Percentiles rank a stretch among this genome's conserved stretches.
Evolutionary conservation across 1,284 basidiomycete genomes (phyloP).

Genomic region (Irpex sp.): DNA sequence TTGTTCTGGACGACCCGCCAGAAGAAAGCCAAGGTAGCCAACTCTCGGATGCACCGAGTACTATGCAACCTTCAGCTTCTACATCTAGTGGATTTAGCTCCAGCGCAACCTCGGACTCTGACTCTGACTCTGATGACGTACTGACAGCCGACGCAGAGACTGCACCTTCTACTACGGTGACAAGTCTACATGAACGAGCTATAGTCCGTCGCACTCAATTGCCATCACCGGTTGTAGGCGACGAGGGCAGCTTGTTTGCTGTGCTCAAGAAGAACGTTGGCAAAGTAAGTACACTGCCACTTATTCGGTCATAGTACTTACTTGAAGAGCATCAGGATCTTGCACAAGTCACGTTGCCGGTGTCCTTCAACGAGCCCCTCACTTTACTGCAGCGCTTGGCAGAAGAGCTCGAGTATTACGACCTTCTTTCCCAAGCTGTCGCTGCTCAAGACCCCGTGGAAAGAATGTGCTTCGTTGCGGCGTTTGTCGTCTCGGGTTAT

Average conservation of each 20-base stretch:
- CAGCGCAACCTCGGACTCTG: constrained; percentile 23
- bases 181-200: constrained; percentile 20
- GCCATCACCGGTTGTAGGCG: constrained; percentile 64
- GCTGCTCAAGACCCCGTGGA: constrained; percentile 60
- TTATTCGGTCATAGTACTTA: neutral
- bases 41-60: constrained; percentile 27
- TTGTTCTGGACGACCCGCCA: constrained; percentile 50
- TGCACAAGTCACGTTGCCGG: constrained; percentile 81
- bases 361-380: constrained; percentile 87
- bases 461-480: constrained; percentile 75
- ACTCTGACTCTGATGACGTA: constrained; percentile 17
- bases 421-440: constrained; percentile 67
- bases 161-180: neutral
- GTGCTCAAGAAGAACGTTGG: constrained; percentile 93
- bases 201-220: constrained; percentile 58
- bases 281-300: constrained; percentile 48
- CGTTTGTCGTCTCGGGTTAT: constrained; percentile 83
- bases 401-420: constrained; percentile 82
- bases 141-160: constrained; percentile 13
- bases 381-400: constrained; percentile 77
- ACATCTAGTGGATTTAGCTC: constrained; percentile 16
- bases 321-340: constrained; percentile 55
- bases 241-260: constrained; percentile 85
- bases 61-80: constrained; percentile 18
- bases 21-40: constrained; percentile 41